phyloP scores from a whole-genome alignment of 176 grass and related monocot genomes.

The Rhynchospora tenuis region DNA sequence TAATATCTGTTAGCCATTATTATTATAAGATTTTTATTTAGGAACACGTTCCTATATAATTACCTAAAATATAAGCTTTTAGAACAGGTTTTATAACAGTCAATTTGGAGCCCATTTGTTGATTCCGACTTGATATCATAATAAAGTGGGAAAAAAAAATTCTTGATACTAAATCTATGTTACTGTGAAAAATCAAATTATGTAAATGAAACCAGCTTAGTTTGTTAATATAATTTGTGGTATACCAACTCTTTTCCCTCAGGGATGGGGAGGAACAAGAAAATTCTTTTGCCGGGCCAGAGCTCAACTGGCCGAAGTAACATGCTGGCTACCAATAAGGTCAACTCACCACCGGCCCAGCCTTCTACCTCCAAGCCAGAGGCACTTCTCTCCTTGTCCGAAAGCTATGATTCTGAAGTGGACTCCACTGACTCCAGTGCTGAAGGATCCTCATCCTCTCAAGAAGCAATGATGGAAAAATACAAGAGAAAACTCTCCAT shows the following conservation, averaged over 20 bases:
- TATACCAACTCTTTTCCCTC: neutral
- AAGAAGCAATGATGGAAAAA: neutral
- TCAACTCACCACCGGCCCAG: neutral
- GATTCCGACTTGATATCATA: neutral
- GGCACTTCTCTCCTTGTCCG: neutral
- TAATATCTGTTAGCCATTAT: neutral
- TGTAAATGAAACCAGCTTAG: neutral
- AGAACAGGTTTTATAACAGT: neutral
- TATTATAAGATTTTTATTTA: neutral
- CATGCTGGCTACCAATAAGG: neutral
- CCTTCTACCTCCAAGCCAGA: neutral
- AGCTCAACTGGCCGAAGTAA: neutral
- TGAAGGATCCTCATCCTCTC: neutral
- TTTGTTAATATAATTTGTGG: neutral
- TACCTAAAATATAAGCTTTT: neutral
- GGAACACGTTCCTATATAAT: neutral
- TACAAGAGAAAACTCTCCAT: neutral
- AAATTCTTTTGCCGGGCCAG: neutral
- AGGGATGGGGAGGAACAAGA: neutral
- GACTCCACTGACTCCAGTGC: neutral
- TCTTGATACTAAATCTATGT: neutral
- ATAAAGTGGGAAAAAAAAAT: neutral
- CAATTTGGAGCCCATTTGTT: neutral
- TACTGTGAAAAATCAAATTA: neutral
- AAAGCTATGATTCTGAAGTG: neutral